Conservation (phyloP, 176 grass and related monocot species). For the Rhynchospora breviuscula region DNA sequence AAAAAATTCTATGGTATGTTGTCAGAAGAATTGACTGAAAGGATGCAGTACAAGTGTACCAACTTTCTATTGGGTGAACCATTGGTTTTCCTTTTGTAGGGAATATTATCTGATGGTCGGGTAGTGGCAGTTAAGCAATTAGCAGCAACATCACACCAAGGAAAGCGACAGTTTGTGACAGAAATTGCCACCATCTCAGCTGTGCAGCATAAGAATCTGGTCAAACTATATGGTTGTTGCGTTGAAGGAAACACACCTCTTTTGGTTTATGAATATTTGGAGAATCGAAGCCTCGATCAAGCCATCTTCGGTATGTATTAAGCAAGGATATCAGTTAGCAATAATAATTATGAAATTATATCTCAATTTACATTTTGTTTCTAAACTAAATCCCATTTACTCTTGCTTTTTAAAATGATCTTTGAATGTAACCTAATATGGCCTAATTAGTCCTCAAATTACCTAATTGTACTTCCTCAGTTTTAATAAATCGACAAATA, state of each 20-base stretch:
- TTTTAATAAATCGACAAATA: too few relatives aligned
- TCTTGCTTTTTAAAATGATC: not conserved
- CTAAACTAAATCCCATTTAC: not conserved
- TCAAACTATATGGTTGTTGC: slow-evolving; percentile 71
- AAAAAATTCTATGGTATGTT: too few relatives aligned
- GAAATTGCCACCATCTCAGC: slow-evolving; percentile 80
- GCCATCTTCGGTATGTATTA: slow-evolving; percentile 61
- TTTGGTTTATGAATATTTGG: slow-evolving; percentile 79
- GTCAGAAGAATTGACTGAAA: too few relatives aligned
- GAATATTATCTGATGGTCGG: slow-evolving; percentile 49
- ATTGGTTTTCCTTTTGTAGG: slow-evolving; percentile 33
- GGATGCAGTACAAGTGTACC: too few relatives aligned
- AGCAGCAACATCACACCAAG: slow-evolving; percentile 73
- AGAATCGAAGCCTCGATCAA: slow-evolving; percentile 86
- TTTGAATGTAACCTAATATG: not conserved
- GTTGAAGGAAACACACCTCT: slow-evolving; percentile 57
- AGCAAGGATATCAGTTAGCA: not conserved
- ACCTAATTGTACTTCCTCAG: too few relatives aligned
- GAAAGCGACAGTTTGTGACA: slow-evolving; percentile 52
- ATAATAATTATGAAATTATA: not conserved
- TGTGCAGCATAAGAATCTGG: slow-evolving; percentile 73
- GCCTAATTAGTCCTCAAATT: too few relatives aligned
- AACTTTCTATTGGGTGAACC: slow-evolving; percentile 23
- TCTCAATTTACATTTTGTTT: not conserved
- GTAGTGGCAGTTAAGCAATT: slow-evolving; percentile 69